Conservation (phyloP, 129 eudicot genomes). For the Pittosporum tobira region DNA sequence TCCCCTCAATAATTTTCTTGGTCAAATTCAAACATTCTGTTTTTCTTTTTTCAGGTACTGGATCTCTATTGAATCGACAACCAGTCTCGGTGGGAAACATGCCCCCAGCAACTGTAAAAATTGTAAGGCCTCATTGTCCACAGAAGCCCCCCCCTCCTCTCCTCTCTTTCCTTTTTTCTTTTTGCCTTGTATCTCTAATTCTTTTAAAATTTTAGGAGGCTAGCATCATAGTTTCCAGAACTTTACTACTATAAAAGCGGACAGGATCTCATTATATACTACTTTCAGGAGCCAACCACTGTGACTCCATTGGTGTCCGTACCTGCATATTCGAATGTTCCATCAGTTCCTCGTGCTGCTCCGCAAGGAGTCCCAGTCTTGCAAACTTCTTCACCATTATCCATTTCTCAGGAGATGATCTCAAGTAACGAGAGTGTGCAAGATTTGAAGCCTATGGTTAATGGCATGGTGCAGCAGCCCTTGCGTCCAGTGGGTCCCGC, state of each 20-base stretch:
- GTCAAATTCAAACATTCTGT: conserved; percentile 5
- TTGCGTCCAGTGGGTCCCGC: conserved; percentile 56
- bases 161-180: neutral
- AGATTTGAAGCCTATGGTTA: conserved; percentile 68
- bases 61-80: conserved; percentile 49
- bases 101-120: conserved; percentile 71
- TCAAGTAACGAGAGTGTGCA: conserved; percentile 39
- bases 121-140: conserved; percentile 41
- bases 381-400: conserved; percentile 80
- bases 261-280: neutral
- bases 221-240: neutral
- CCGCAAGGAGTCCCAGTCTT: conserved; percentile 50
- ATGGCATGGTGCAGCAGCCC: conserved; percentile 42
- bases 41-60: conserved; percentile 41
- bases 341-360: conserved; percentile 72
- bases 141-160: too few species aligned
- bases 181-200: neutral
- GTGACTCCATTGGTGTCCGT: conserved; percentile 50
- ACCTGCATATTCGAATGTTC: conserved; percentile 56
- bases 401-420: conserved; percentile 64
- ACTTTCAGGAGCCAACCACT: conserved; percentile 71
- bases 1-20: neutral
- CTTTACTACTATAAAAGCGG: neutral
- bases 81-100: conserved; percentile 46
- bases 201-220: neutral